Percentiles rank a stretch among this genome's conserved stretches.
These are phyloP conservation scores for Scenedesmus sp. DNA, from an alignment of 163 green algal genomes.

Conservation along the genomic window DNA sequence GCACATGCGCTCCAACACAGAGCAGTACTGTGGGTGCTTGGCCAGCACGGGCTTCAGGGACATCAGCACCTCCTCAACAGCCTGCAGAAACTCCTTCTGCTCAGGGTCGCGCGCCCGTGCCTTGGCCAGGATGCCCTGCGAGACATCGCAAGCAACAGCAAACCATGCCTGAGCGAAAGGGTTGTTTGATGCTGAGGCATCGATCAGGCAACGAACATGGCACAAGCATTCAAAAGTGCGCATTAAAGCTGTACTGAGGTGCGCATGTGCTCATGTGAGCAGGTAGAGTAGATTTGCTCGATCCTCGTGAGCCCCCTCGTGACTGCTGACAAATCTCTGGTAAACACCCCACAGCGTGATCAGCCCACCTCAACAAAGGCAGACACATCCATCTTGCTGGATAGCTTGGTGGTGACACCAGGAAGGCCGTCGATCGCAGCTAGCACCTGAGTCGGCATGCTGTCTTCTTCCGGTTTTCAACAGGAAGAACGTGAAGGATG, in stretches of 20 bases:
- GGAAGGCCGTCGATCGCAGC: neutral
- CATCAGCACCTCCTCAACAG: slow-evolving; percentile 73
- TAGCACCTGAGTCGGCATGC: neutral
- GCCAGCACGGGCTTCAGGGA: slow-evolving; percentile 78
- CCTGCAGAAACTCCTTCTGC: slow-evolving; percentile 80
- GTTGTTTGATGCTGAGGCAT: neutral
- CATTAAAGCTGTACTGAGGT: neutral
- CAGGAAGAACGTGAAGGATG: neutral
- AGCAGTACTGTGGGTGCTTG: slow-evolving; percentile 71
- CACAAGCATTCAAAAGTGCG: neutral
- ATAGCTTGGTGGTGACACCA: slow-evolving; percentile 9
- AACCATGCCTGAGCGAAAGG: neutral
- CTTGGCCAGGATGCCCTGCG: slow-evolving; percentile 45
- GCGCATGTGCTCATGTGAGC: neutral
- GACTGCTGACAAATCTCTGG: neutral
- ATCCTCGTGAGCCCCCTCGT: neutral
- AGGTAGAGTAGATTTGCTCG: neutral
- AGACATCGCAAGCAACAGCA: neutral
- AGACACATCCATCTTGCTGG: slow-evolving; percentile 28
- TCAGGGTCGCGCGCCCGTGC: slow-evolving; percentile 73
- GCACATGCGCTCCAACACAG: slow-evolving; percentile 70
- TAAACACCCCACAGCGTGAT: neutral
- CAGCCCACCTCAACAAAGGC: slow-evolving; percentile 43
- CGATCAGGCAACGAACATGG: neutral
- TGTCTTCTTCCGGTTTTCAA: neutral